Evolutionary conservation across 352 stramenopile genomes (phyloP).

Genomic region (Phytophthora fragariae): DNA sequence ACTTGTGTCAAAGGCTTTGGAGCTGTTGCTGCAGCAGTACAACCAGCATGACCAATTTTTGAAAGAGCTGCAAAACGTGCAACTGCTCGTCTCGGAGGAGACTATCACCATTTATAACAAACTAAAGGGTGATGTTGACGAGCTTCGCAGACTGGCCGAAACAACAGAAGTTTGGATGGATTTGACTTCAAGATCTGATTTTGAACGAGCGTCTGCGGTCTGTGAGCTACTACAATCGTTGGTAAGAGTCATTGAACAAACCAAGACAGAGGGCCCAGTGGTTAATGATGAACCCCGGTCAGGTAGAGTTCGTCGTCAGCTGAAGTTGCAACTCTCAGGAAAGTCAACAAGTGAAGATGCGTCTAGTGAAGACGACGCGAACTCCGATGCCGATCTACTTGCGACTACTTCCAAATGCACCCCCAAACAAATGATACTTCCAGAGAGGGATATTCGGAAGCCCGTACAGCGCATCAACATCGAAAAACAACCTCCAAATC

Average conservation of each 20-base stretch:
- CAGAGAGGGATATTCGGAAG: constrained; percentile 8
- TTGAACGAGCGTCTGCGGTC: constrained; percentile 60
- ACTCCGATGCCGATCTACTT: constrained; percentile 32
- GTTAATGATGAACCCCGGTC: not conserved
- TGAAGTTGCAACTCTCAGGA: constrained; percentile 20
- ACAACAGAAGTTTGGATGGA: constrained; percentile 88
- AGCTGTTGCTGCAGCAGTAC: constrained; percentile 76
- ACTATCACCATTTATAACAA: constrained; percentile 75
- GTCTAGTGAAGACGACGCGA: constrained; percentile 22
- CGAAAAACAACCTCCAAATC: constrained; percentile 61
- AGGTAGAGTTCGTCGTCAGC: constrained; percentile 15
- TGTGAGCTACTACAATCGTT: constrained; percentile 60
- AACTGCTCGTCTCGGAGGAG: constrained; percentile 66
- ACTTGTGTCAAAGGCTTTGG: constrained; percentile 74
- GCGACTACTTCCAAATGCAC: constrained; percentile 38
- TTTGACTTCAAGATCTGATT: constrained; percentile 76
- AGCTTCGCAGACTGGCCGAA: constrained; percentile 65
- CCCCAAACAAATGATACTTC: constrained; percentile 19
- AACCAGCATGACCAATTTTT: constrained; percentile 79
- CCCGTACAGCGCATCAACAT: constrained; percentile 30
- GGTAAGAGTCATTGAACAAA: constrained; percentile 43
- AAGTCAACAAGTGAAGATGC: constrained; percentile 18
- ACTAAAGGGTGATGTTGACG: constrained; percentile 73
- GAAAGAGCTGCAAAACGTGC: constrained; percentile 68
- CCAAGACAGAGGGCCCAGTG: constrained; percentile 1